phyloP scores from a whole-genome alignment of 208 protist genomes.

The Acanthamoeba royreba region DNA sequence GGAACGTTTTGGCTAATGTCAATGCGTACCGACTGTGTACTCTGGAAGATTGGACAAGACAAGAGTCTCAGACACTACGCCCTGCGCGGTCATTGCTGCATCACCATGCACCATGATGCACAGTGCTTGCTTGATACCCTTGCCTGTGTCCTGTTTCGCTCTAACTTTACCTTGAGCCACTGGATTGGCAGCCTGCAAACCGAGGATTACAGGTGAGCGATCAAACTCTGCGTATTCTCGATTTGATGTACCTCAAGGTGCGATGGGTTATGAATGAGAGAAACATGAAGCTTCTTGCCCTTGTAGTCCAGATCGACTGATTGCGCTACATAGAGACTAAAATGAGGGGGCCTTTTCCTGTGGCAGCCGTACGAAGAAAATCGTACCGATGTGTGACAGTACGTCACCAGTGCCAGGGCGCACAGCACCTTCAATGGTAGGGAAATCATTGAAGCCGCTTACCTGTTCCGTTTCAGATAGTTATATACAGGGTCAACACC shows the following conservation, averaged over 20 bases:
- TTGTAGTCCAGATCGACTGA: conserved; percentile 44
- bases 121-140: background rate
- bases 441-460: conserved; percentile 46
- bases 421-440: background rate
- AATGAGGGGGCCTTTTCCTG: too few relatives aligned
- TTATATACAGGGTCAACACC: too few relatives aligned
- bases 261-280: conserved; percentile 73
- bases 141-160: conserved; percentile 58
- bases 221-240: too few relatives aligned
- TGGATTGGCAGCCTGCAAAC: conserved; percentile 54
- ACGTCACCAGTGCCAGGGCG: conserved; percentile 67
- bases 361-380: too few relatives aligned
- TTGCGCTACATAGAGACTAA: too few relatives aligned
- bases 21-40: conserved; percentile 48
- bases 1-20: too few relatives aligned
- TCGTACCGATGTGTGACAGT: conserved; percentile 65
- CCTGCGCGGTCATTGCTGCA: conserved; percentile 67
- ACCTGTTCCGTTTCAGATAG: too few relatives aligned
- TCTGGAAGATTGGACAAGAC: conserved; percentile 52
- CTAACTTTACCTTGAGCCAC: conserved; percentile 66
- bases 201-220: too few relatives aligned
- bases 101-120: conserved; percentile 70
- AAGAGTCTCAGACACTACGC: conserved; percentile 71
- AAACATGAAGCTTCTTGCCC: conserved; percentile 56
- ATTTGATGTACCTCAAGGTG: conserved; percentile 56